These are phyloP conservation scores for Vachellia pachyceras DNA, from an alignment of 306 rosid species.

Conservation along the genomic window DNA sequence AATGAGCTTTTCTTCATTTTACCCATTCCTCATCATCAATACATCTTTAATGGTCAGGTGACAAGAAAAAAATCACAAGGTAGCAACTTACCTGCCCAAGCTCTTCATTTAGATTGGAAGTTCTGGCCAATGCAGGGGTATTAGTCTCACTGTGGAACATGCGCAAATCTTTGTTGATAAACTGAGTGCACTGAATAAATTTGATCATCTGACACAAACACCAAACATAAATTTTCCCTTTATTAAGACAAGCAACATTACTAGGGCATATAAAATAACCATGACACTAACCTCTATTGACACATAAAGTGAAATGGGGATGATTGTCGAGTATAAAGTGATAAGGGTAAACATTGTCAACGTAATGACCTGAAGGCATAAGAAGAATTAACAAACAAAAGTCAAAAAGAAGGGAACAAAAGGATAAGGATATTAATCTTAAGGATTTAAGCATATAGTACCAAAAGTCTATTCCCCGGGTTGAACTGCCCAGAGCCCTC, in stretches of 20 bases:
- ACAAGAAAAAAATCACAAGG: not conserved
- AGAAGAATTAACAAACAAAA: constrained; percentile 38
- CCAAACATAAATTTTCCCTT: constrained; percentile 35
- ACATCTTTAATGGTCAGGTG: not conserved
- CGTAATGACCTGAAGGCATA: constrained; percentile 70
- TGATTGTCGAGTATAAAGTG: constrained; percentile 89
- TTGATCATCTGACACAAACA: constrained; percentile 82
- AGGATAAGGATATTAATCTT: constrained; percentile 28
- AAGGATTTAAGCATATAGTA: constrained; percentile 44
- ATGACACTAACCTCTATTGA: constrained; percentile 88
- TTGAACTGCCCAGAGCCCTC: constrained; percentile 70
- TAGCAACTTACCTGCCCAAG: constrained; percentile 85
- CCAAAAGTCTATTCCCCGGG: constrained; percentile 83
- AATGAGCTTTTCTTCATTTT: not conserved
- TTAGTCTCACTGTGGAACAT: constrained; percentile 91
- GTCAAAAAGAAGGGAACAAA: constrained; percentile 26
- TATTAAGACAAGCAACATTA: constrained; percentile 7
- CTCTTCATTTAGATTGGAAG: constrained; percentile 98
- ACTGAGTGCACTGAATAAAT: constrained; percentile 93
- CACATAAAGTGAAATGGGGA: constrained; percentile 97
- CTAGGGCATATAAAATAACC: constrained; percentile 34
- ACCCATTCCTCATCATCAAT: constrained; percentile 1
- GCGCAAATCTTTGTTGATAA: constrained; percentile 85
- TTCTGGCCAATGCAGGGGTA: constrained; percentile 97
- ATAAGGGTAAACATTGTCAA: constrained; percentile 95